Conservation (phyloP, 345 rosid species). For the Populus ilicifolia region DNA sequence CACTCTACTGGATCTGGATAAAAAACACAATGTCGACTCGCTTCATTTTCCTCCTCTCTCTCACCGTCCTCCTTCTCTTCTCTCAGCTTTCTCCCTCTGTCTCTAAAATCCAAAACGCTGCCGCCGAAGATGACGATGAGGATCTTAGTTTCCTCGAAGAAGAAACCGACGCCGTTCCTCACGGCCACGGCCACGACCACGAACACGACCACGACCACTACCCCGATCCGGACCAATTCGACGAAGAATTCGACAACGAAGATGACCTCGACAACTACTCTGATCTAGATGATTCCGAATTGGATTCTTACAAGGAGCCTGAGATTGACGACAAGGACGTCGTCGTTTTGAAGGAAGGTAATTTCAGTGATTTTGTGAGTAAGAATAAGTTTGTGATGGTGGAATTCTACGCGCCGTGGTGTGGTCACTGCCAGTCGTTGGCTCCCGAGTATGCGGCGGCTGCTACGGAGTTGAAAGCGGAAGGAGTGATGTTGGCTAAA, state of each 20-base stretch:
- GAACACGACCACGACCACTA: slow-evolving; percentile 38
- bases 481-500: slow-evolving; percentile 75
- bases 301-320: slow-evolving; percentile 52
- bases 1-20: not conserved
- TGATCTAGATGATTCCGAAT: slow-evolving; percentile 57
- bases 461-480: slow-evolving; percentile 74
- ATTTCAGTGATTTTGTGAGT: slow-evolving; percentile 64
- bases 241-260: not conserved
- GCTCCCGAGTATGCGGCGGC: slow-evolving; percentile 99
- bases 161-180: slow-evolving; percentile 19
- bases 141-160: slow-evolving; percentile 89
- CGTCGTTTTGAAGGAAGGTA: slow-evolving; percentile 68
- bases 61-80: slow-evolving; percentile 48
- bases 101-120: slow-evolving; percentile 21
- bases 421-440: slow-evolving; percentile 91
- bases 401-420: slow-evolving; percentile 99
- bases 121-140: slow-evolving; percentile 47
- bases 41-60: slow-evolving; percentile 25
- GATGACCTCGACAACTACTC: slow-evolving; percentile 46
- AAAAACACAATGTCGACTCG: slow-evolving; percentile 26
- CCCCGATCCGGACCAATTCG: slow-evolving; percentile 61
- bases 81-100: slow-evolving; percentile 44
- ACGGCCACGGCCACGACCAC: slow-evolving; percentile 28
- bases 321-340: slow-evolving; percentile 87
- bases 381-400: slow-evolving; percentile 79